A percentile compares a stretch with the other conserved stretches of the same genome.
These are phyloP conservation scores for Neurospora sublineolata DNA, from an alignment of 495 filamentous ascomycete species.

Conservation along the genomic window DNA sequence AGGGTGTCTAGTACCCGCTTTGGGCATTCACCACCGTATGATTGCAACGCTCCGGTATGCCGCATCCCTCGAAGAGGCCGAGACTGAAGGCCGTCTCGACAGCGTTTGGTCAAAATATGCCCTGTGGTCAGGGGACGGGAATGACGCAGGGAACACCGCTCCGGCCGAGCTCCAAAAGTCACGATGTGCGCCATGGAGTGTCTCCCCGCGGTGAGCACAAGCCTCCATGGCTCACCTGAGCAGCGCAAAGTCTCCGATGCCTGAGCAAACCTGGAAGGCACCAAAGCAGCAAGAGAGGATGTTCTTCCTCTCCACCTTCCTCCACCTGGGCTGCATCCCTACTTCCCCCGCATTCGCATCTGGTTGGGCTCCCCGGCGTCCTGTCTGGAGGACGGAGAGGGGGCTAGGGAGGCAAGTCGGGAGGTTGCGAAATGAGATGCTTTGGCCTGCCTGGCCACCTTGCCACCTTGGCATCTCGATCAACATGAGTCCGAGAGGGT, in stretches of 20 bases:
- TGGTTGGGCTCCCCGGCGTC: constrained; percentile 11
- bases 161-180: background rate
- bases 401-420: background rate
- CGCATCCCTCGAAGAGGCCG: background rate
- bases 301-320: constrained; percentile 22
- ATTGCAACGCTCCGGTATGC: background rate
- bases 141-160: background rate
- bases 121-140: background rate
- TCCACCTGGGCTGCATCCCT: constrained; percentile 11
- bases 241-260: background rate
- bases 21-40: background rate
- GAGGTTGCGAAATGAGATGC: background rate
- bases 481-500: background rate
- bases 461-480: background rate
- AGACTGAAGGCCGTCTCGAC: background rate
- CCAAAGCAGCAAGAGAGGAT: background rate
- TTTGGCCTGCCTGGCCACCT: background rate
- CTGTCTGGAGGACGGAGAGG: background rate
- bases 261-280: no score
- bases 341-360: constrained; percentile 19
- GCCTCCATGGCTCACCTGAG: background rate
- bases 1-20: background rate
- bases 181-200: background rate
- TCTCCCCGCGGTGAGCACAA: background rate
- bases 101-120: background rate